Conservation (phyloP, 1,284 basidiomycete genomes). For the Violaceomyces palustris region DNA sequence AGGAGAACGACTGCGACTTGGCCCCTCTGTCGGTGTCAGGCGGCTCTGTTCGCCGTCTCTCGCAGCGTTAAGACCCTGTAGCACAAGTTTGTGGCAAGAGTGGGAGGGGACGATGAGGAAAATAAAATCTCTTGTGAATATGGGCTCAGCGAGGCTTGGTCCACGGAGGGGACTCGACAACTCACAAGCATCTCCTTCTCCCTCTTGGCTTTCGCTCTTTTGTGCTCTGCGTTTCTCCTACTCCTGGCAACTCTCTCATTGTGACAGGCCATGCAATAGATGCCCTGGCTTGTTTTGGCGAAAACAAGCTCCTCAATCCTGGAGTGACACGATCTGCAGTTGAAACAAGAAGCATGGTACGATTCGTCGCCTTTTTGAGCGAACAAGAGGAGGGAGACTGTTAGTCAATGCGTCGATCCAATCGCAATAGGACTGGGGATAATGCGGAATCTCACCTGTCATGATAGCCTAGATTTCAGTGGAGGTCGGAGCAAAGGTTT, state of each 20-base stretch:
- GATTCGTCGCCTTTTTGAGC: conserved; percentile 71
- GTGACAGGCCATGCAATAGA: conserved; percentile 97
- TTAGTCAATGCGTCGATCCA: too few species aligned
- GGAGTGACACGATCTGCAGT: conserved; percentile 87
- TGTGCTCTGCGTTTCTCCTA: conserved; percentile 76
- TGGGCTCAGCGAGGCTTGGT: too few species aligned
- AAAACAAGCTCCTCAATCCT: conserved; percentile 97
- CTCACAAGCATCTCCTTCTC: conserved; percentile 31
- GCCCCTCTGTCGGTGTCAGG: too few species aligned
- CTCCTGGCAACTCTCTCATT: conserved; percentile 91
- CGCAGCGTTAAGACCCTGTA: too few species aligned
- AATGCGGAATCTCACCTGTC: conserved; percentile 61
- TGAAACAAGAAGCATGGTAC: conserved; percentile 97
- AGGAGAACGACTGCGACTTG: too few species aligned
- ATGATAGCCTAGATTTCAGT: conserved; percentile 79
- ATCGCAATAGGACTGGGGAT: too few species aligned
- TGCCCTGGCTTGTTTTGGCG: conserved; percentile 95
- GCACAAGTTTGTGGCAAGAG: too few species aligned
- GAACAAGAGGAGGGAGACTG: too few species aligned
- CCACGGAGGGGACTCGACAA: too few species aligned
- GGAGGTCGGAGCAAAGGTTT: neutral
- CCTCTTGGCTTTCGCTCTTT: conserved; percentile 38
- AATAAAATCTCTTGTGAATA: too few species aligned
- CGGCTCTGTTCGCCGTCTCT: too few species aligned
- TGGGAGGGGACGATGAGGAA: too few species aligned